phyloP scores from a whole-genome alignment of 441 rosid genomes.

The Omphalea diandra region DNA sequence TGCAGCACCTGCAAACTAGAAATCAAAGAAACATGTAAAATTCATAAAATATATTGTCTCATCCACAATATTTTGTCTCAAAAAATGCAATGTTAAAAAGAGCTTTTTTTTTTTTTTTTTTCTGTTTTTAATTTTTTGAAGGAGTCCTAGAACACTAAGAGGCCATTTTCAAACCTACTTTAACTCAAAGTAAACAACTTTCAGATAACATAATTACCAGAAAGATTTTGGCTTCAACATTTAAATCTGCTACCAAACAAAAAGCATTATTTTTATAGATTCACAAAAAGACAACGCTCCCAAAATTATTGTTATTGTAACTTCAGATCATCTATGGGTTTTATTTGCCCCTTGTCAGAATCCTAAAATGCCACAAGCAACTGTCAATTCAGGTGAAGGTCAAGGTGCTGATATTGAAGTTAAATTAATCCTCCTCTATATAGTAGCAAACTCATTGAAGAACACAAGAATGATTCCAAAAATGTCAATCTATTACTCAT shows the following conservation, averaged over 20 bases:
- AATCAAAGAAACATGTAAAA: conserved; percentile 14
- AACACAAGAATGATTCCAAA: background rate
- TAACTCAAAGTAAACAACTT: background rate
- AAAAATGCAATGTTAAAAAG: background rate
- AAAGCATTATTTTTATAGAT: background rate
- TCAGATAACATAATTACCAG: background rate
- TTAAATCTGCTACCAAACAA: background rate
- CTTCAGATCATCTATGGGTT: background rate
- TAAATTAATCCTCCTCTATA: background rate
- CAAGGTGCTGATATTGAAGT: background rate
- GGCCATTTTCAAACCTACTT: too few relatives aligned
- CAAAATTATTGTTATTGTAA: background rate
- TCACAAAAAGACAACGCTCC: background rate
- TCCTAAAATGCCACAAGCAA: background rate
- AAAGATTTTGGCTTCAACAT: conserved; percentile 8
- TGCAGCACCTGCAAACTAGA: conserved; percentile 84
- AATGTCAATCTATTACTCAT: background rate
- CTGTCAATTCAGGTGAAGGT: background rate
- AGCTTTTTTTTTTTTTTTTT: background rate
- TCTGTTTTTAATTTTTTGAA: too few relatives aligned
- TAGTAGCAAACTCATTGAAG: background rate
- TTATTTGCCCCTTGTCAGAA: background rate
- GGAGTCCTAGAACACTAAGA: too few relatives aligned
- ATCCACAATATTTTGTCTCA: background rate
- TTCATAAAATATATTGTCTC: background rate